Conservation (phyloP, 83 land plant species). For the Larix sibirica region DNA sequence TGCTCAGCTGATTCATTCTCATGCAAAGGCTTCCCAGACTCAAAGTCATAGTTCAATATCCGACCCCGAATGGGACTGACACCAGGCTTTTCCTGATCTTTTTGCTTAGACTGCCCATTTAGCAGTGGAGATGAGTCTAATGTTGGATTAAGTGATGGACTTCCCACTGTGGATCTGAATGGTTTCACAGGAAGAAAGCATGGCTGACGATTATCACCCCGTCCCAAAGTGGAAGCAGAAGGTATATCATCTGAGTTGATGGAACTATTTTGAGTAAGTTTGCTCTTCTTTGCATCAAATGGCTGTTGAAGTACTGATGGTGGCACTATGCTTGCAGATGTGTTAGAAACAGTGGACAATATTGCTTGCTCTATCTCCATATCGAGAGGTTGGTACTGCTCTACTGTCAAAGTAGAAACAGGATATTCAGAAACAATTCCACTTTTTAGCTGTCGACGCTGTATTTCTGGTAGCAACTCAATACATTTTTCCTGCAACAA, state of each 20-base stretch:
- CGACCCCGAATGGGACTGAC: constrained; percentile 8
- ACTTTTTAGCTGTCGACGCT: constrained; percentile 43
- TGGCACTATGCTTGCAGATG: neutral
- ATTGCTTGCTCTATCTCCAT: neutral
- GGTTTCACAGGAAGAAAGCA: constrained; percentile 26
- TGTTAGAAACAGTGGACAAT: neutral
- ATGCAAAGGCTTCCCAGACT: neutral
- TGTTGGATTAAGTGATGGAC: neutral
- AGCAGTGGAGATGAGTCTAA: neutral
- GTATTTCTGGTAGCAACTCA: constrained; percentile 75
- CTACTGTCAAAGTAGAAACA: constrained; percentile 6
- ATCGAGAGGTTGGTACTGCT: constrained; percentile 7
- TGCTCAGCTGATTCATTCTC: constrained; percentile 1
- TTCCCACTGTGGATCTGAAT: neutral
- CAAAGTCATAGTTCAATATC: constrained; percentile 1
- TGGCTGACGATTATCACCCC: constrained; percentile 5
- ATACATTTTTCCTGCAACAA: constrained; percentile 58
- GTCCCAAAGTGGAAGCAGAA: neutral
- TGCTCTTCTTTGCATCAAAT: neutral
- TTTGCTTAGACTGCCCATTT: neutral
- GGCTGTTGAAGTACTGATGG: neutral
- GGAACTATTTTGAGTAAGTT: constrained; percentile 9
- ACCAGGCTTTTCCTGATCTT: constrained; percentile 2
- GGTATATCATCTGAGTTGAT: neutral
- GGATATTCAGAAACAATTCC: constrained; percentile 23